Conservation (phyloP, 768 basidiomycete genomes). For the Lactifluus volemus region DNA sequence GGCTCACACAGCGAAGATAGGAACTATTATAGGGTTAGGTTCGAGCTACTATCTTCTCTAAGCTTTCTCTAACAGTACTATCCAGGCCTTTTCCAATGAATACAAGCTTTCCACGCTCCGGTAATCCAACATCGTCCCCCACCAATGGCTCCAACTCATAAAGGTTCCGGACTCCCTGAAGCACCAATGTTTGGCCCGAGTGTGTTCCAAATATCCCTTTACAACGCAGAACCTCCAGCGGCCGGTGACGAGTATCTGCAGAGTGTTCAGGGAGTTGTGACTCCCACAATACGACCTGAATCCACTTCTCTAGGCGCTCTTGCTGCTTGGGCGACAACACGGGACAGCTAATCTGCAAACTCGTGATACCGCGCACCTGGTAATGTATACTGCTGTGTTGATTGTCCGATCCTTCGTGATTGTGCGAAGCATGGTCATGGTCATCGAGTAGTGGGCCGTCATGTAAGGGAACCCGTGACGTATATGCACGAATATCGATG, state of each 20-base stretch:
- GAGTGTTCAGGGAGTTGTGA: conserved; percentile 35
- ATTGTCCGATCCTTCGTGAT: conserved; percentile 6
- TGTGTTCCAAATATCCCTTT: conserved; percentile 69
- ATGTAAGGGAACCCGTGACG: conserved; percentile 36
- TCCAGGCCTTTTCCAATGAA: conserved; percentile 79
- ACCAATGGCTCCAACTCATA: conserved; percentile 56
- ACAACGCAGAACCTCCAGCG: conserved; percentile 67
- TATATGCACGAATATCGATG: conserved; percentile 76
- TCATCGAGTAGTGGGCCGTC: conserved; percentile 17
- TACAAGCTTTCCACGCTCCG: conserved; percentile 69
- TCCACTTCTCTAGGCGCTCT: conserved; percentile 63
- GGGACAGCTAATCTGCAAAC: conserved; percentile 64
- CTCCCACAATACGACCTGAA: conserved; percentile 81
- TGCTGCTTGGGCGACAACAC: conserved; percentile 40
- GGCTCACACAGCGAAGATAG: background rate
- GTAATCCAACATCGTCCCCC: conserved; percentile 39
- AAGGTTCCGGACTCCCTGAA: conserved; percentile 88
- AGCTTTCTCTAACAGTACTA: conserved; percentile 44
- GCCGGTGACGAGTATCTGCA: background rate
- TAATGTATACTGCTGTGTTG: conserved; percentile 42
- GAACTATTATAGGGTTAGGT: background rate
- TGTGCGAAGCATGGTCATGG: conserved; percentile 30
- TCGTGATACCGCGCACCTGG: conserved; percentile 74
- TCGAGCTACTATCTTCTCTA: conserved; percentile 27
- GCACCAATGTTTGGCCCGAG: conserved; percentile 52